These are phyloP conservation scores for Dissophora globulifera DNA, from an alignment of 192 early-diverging fungal genomes.

Conservation along the genomic window DNA sequence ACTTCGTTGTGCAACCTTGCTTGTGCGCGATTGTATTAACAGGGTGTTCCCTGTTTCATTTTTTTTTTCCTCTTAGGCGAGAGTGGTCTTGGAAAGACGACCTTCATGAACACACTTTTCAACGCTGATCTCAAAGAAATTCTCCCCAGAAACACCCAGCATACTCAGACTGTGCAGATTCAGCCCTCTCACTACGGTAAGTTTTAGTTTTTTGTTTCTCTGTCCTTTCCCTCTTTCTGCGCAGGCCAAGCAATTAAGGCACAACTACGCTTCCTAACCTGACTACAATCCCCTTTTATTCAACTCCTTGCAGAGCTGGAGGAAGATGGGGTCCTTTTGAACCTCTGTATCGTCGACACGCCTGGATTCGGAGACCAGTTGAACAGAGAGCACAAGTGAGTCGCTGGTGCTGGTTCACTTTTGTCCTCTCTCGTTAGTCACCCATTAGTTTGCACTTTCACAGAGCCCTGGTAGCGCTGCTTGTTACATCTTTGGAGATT, in stretches of 20 bases:
- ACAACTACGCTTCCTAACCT: not conserved
- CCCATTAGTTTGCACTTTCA: not conserved
- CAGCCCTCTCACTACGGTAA: constrained; percentile 81
- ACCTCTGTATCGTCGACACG: constrained; percentile 92
- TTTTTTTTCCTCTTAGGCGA: constrained; percentile 72
- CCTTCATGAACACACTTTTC: constrained; percentile 99
- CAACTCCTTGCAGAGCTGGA: constrained; percentile 76
- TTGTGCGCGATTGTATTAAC: too few relatives aligned
- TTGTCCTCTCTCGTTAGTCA: not conserved
- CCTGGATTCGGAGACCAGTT: constrained; percentile 91
- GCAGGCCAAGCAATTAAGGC: too few relatives aligned
- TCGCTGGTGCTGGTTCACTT: constrained; percentile 58
- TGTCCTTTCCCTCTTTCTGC: too few relatives aligned
- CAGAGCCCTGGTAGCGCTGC: too few relatives aligned
- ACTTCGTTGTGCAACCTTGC: constrained; percentile 10
- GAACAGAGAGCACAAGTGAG: constrained; percentile 82
- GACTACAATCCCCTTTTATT: constrained; percentile 3
- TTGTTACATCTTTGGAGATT: too few relatives aligned
- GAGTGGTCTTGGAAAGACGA: constrained; percentile 98
- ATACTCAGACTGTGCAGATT: constrained; percentile 91
- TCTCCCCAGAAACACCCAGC: constrained; percentile 58
- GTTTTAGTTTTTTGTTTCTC: constrained; percentile 34
- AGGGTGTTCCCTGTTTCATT: too few relatives aligned
- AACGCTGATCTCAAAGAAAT: constrained; percentile 89
- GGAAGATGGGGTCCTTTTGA: constrained; percentile 90